Base-by-base conservation (phyloP, 1,139 yeast genomes). In the Eremothecium gossypii region DNA sequence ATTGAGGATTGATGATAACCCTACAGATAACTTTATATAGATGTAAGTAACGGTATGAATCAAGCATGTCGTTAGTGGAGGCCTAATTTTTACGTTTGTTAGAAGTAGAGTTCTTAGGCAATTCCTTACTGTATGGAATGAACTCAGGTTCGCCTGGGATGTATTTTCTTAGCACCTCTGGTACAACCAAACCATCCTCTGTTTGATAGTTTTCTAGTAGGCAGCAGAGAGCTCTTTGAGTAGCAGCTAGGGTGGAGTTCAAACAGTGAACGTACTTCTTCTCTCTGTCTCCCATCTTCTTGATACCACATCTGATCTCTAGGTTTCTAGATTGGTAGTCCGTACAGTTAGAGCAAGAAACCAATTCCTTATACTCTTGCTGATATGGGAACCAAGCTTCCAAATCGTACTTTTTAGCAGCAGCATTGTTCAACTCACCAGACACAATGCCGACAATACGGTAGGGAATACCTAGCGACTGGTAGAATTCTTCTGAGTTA, bases 361-460 rank as follows among this genome's bases (percentile, higher is more conserved):
- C 98, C 58, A 91, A 78, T 73, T 91, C 99, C 72, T 93, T 93
- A 73, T 85, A 93, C 69, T 93, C 98, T 67, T 87, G 77, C 74
- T 91, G 98, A 84, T 74, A 91, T 61, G 99, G 99, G 94, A 91
- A 93, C 99, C 99, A 91, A 38, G 99, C 99, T 73, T 91, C 99
- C 63, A 91, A 76, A 70, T 91, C 99, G 72, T 82, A 91, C 70
- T 91, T 91, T 75, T 91, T 91, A 53, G 98, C 96, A 48, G 98
- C 98, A 44, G 99, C 97, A 58, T 93, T 91, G 76, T 93, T 93
- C 64, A 93, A 79, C 70, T 91, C 99, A 54, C 98, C 98, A 48
- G 96, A 85, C 48, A 93, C 98, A 67, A 93, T 91, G 54, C 95
- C 95, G 49, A 93, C 98, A 47, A 91, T 93, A 67, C 97, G 79